Base-by-base conservation (phyloP, 2,329 filamentous ascomycete species). In the Ophioceras dolichostomum region DNA sequence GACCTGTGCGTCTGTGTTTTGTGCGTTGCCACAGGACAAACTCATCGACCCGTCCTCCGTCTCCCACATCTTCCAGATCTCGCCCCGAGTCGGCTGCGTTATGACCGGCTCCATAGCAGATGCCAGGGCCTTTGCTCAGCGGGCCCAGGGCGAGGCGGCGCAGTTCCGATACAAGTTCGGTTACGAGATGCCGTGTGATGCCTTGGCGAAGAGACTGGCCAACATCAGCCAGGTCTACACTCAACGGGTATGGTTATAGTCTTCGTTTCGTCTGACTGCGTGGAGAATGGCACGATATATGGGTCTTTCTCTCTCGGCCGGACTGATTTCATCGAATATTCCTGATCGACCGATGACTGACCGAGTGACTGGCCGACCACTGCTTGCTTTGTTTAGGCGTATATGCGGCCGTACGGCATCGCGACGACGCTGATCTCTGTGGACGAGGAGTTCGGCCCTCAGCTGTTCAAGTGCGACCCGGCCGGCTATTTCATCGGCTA, bases 151-250 rank as follows among this genome's bases (percentile, higher is more conserved):
- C 51, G 91, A 98, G 67, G 91, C 91, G 48, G 89, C 89, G 40
- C 89, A 98, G 59, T 98, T 98, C 68, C 79, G 80, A 63, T 98
- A 98, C 78, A 95, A 95, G 68, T 94, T 78, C 59, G 91, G 91
- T 54, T 98, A 98, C 64, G 91, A 98, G 71, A 98, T 98, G 91
- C 91, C 91, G 42, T 94, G 87, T 60, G 91, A 98, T 63, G 91
- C 87, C 37, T 67, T 98, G 54, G 85, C 91, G 47, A 98, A 98
- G 76, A 77, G 91, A 57, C 69, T 98, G 63, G 91, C 91, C 58
- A 98, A 98, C 65, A 95, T 98, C 68, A 95, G 86, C 64, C 91
- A 98, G 65, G 91, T 98, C 47, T 98, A 96, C 65, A 98, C 91
- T 50, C 91, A 98, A 67, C 73, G 87, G 61, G 91, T 96, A 59